Conservation (phyloP, 352 stramenopile species). For the Pelagophyceae sp. region DNA sequence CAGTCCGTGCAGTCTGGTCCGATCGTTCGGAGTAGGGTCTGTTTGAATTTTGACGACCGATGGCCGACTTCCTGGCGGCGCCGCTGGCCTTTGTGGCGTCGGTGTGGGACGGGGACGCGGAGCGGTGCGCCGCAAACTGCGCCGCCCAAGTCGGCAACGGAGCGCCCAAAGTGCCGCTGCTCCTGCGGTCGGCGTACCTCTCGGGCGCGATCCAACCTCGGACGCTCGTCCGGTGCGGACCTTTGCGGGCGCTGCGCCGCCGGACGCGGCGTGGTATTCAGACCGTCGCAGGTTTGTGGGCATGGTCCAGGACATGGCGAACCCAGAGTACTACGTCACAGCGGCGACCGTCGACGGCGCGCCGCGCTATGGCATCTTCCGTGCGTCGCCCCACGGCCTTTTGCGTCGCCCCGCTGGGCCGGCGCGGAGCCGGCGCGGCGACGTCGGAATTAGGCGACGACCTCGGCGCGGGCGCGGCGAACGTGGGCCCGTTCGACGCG, state of each 20-base stretch:
- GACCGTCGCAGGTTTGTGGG: not conserved
- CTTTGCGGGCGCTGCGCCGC: not conserved
- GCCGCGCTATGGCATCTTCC: not conserved
- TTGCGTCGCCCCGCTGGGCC: no score
- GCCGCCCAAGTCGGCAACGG: not conserved
- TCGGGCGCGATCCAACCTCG: not conserved
- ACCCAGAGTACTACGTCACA: not conserved
- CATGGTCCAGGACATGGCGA: conserved; percentile 17
- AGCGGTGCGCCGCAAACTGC: not conserved
- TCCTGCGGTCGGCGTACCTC: not conserved
- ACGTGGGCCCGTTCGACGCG: not conserved
- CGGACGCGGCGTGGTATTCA: no score
- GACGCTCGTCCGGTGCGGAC: not conserved
- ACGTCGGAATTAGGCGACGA: no score
- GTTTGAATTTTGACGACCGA: not conserved
- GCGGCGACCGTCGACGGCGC: not conserved
- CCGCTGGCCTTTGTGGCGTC: not conserved
- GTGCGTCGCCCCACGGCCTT: not conserved
- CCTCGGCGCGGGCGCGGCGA: no score
- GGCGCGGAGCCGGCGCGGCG: no score
- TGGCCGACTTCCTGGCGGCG: not conserved
- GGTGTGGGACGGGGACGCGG: not conserved
- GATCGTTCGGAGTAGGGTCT: no score
- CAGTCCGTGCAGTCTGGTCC: no score
- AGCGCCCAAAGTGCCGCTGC: not conserved